Base-by-base conservation (phyloP, 345 rosid genomes). In the Clausena lansium region DNA sequence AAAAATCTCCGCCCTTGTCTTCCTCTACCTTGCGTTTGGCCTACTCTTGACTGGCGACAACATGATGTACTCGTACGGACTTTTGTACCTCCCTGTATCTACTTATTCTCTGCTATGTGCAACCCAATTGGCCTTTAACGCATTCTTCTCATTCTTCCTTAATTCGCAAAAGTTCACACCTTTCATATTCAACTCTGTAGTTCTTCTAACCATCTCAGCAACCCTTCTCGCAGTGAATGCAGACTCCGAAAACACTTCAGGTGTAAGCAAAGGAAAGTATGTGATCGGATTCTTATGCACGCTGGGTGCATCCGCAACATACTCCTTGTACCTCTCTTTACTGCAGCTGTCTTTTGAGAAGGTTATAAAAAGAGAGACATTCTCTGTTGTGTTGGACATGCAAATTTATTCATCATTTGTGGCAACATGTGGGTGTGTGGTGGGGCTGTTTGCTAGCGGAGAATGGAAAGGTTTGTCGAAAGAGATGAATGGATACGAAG, bases 51-150 rank as follows among this genome's bases (percentile, higher is more conserved):
- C 86, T 0, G 89, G 83, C 19, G 87, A 88, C 80, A 85, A 86
- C 81, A 0, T 88, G 84, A 85, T 89, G 88, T 89, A 89, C 84
- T 82, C 90, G 0, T 86, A 85, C 47, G 90, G 93, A 32, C 89
- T 88, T 30, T 67, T 80, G 5, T 88, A 88, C 81, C 84, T 90
- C 7, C 90, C 91, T 5, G 89, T 88, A 62, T 90, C 93, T 9
- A 90, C 93, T 10, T 88, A 84, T 79, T 88, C 91, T 38, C 84
- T 89, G 5, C 81, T 88, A 19, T 85, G 88, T 19, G 89, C 93
- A 3, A 66, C 87, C 25, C 91, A 89, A 24, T 36, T 89, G 83
- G 93, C 89, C 77, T 89, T 88, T 76, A 89, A 88, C 55, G 90
- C 89, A 0, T 9, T 84, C 32, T 86, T 89, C 76, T 77, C 93